Conservation (phyloP, 2,329 filamentous ascomycete species). For the Penicillium fuscoglaucum region DNA sequence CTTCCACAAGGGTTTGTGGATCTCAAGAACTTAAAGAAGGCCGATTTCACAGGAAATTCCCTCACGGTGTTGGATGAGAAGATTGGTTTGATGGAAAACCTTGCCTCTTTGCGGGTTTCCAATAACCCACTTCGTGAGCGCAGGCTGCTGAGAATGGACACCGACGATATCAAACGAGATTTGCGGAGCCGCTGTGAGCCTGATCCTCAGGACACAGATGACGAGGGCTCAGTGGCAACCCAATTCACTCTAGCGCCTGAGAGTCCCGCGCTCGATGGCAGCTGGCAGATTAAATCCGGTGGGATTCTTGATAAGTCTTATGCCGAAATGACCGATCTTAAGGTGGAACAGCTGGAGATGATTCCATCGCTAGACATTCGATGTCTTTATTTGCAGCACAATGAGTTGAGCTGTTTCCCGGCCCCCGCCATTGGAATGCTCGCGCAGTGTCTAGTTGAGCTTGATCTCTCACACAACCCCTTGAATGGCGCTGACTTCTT, state of each 20-base stretch:
- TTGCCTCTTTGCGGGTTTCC: slow-evolving; percentile 73
- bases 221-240: slow-evolving; percentile 44
- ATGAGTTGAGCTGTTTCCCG: slow-evolving; percentile 70
- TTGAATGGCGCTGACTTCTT: slow-evolving; percentile 67
- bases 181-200: slow-evolving; percentile 65
- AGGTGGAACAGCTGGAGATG: slow-evolving; percentile 49
- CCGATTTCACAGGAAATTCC: slow-evolving; percentile 83
- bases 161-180: slow-evolving; percentile 76
- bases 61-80: slow-evolving; percentile 73
- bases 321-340: slow-evolving; percentile 59
- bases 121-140: slow-evolving; percentile 91
- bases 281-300: slow-evolving; percentile 42
- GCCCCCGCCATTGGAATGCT: slow-evolving; percentile 67
- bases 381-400: slow-evolving; percentile 71
- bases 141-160: slow-evolving; percentile 77
- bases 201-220: slow-evolving; percentile 42
- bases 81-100: slow-evolving; percentile 74
- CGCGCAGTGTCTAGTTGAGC: slow-evolving; percentile 65
- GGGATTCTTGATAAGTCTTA: slow-evolving; percentile 67
- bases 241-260: slow-evolving; percentile 50
- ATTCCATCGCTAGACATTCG: slow-evolving; percentile 52
- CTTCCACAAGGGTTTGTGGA: slow-evolving; percentile 75
- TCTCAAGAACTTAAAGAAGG: slow-evolving; percentile 68
- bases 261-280: slow-evolving; percentile 32
- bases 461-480: slow-evolving; percentile 76